A percentile compares a stretch with the other conserved stretches of the same genome.
Conservation (phyloP, 106 monocot species). For the Acorus gramineus region DNA sequence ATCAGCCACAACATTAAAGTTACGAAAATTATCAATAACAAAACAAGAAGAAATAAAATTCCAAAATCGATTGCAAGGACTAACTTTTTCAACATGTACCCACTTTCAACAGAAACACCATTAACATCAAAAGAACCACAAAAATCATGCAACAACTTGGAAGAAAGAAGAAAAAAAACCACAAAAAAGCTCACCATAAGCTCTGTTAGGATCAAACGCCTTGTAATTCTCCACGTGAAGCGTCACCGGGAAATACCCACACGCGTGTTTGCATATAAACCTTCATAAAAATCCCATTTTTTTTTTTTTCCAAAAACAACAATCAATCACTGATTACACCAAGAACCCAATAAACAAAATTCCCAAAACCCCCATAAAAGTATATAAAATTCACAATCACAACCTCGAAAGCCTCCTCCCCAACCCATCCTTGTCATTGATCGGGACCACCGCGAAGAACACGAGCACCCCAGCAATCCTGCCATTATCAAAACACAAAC, state of each 20-base stretch:
- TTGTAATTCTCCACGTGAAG: slow-evolving; percentile 70
- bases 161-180: background rate
- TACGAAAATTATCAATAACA: background rate
- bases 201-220: slow-evolving; percentile 62
- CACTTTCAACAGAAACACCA: background rate
- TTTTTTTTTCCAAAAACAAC: too few relatives aligned
- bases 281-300: slow-evolving; percentile 11
- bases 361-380: background rate
- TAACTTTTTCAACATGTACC: too few relatives aligned
- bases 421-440: slow-evolving; percentile 41
- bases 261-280: slow-evolving; percentile 60
- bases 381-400: background rate
- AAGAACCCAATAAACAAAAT: background rate
- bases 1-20: background rate
- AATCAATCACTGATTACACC: background rate
- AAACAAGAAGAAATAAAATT: too few relatives aligned
- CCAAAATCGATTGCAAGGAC: too few relatives aligned
- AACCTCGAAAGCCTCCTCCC: slow-evolving; percentile 51
- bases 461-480: slow-evolving; percentile 55
- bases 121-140: background rate
- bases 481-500: slow-evolving; percentile 1
- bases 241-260: slow-evolving; percentile 74
- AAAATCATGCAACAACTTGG: background rate
- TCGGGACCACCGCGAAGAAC: slow-evolving; percentile 47
- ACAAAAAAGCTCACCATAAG: slow-evolving; percentile 45